Base-by-base conservation (phyloP, 202 grass and related monocot genomes). In the Zizania palustris region DNA sequence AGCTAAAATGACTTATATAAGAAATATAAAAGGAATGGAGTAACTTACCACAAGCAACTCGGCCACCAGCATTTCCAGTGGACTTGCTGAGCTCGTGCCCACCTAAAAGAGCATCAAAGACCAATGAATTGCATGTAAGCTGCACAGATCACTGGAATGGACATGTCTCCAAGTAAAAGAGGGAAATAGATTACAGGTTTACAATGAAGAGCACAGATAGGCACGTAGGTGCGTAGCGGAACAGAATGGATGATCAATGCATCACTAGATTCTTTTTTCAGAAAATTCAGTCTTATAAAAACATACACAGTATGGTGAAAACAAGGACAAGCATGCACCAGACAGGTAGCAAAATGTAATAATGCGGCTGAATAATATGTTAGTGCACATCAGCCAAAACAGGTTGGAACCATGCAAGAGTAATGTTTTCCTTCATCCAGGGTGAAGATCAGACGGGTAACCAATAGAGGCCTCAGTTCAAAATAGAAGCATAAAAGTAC, bases 21-120 rank as follows among this genome's bases (percentile, higher is more conserved):
- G 28, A 28, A 28, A 28, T 28, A 28, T 28, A 28, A 1, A 28
- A 28, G 28, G 28, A 28, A 28, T 28, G 28, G 28, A 28, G 28
- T 28, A 73, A 83, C 81, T 28, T 73, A 91, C 92, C 92, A 40
- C 88, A 96, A 80, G 88, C 92, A 77, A 91, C 46, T 57, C 86
- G 85, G 77, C 83, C 92, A 66, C 92, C 88, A 62, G 92, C 89
- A 60, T 91, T 96, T 83, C 92, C 92, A 74, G 92, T 87, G 59
- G 58, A 87, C 92, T 89, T 96, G 86, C 88, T 91, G 33, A 96
- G 92, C 53, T 91, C 92, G 58, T 96, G 92, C 21, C 88, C 92
- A 76, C 92, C 92, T 96, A 63, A 60, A 78, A 50, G 20, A 41
- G 65, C 37, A 48, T 13, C 5, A 45, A 63, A 45, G 88, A 53